These are phyloP conservation scores for Saccharomyces uvarum DNA, from an alignment of 1,139 yeast species.

Conservation along the genomic window DNA sequence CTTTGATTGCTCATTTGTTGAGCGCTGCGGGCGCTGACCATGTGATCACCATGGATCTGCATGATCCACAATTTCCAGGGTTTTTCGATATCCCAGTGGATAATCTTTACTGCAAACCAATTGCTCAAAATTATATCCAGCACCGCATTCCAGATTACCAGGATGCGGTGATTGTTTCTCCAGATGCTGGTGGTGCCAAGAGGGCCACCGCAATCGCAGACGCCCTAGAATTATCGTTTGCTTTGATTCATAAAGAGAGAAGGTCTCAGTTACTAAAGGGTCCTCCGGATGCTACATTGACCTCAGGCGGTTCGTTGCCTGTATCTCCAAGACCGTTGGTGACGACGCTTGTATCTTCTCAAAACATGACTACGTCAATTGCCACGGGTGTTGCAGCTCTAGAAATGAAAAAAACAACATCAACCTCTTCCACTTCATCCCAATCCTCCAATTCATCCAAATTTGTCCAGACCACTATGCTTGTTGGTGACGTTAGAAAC, in stretches of 20 bases:
- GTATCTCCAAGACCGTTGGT: constrained; percentile 23
- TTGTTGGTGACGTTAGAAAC: constrained; percentile 85
- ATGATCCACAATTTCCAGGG: constrained; percentile 93
- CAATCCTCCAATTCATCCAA: constrained; percentile 15
- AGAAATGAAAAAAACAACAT: constrained; percentile 3
- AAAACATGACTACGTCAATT: not conserved
- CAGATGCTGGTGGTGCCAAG: constrained; percentile 97
- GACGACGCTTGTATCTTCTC: constrained; percentile 12
- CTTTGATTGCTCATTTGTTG: constrained; percentile 78
- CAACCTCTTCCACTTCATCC: constrained; percentile 2
- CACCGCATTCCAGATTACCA: constrained; percentile 65
- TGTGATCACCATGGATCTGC: constrained; percentile 94
- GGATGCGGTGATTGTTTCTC: constrained; percentile 82
- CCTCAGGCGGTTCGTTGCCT: constrained; percentile 28
- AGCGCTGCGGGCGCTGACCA: constrained; percentile 96
- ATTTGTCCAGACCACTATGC: constrained; percentile 50
- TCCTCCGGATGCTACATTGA: constrained; percentile 29
- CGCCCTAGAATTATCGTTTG: constrained; percentile 79
- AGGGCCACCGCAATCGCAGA: constrained; percentile 94
- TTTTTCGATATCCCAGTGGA: constrained; percentile 90
- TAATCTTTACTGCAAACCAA: constrained; percentile 77
- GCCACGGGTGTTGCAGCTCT: constrained; percentile 1
- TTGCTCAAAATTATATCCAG: constrained; percentile 70
- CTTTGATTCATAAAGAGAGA: constrained; percentile 91
- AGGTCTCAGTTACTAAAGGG: constrained; percentile 42